A percentile compares a stretch with the other conserved stretches of the same genome.
phyloP scores from a whole-genome alignment of 2,329 filamentous ascomycete genomes.

The Diaporthe citrichinensis region DNA sequence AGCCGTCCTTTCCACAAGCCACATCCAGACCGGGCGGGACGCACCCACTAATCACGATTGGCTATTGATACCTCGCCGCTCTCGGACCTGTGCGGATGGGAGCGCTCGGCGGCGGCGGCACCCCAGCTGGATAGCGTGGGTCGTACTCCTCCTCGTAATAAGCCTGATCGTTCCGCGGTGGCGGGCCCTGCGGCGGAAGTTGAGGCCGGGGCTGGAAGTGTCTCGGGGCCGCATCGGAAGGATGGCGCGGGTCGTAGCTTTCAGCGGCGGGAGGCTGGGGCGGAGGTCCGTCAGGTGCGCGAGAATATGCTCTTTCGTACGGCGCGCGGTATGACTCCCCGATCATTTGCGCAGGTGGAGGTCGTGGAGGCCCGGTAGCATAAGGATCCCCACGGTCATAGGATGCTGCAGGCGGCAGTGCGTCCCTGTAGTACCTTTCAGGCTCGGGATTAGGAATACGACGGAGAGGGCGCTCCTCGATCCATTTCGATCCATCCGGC shows the following conservation, averaged over 20 bases:
- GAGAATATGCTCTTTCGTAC: conserved; percentile 36
- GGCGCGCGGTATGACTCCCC: conserved; percentile 35
- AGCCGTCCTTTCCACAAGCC: not conserved
- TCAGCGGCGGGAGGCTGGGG: conserved; percentile 9
- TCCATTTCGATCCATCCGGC: conserved; percentile 61
- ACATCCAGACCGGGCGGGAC: not conserved
- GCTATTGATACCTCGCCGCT: conserved; percentile 34
- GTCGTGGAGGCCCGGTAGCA: conserved; percentile 12
- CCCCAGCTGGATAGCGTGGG: conserved; percentile 54
- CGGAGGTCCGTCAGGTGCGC: conserved; percentile 24
- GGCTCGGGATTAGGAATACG: conserved; percentile 49
- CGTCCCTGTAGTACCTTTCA: conserved; percentile 41
- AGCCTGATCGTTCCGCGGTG: conserved; percentile 5
- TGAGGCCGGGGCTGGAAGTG: conserved; percentile 19
- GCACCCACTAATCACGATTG: not conserved
- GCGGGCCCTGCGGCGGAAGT: conserved; percentile 24
- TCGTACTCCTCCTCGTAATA: conserved; percentile 60
- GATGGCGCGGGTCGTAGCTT: conserved; percentile 42
- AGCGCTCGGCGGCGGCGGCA: conserved; percentile 45
- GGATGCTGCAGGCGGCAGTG: conserved; percentile 21
- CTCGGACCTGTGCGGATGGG: conserved; percentile 26
- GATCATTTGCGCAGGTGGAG: not conserved
- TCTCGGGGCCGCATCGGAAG: conserved; percentile 28
- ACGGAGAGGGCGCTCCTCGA: conserved; percentile 56
- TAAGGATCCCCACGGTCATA: conserved; percentile 35